phyloP scores from a whole-genome alignment of 495 filamentous ascomycete species.

The Glarea lozoyensis region DNA sequence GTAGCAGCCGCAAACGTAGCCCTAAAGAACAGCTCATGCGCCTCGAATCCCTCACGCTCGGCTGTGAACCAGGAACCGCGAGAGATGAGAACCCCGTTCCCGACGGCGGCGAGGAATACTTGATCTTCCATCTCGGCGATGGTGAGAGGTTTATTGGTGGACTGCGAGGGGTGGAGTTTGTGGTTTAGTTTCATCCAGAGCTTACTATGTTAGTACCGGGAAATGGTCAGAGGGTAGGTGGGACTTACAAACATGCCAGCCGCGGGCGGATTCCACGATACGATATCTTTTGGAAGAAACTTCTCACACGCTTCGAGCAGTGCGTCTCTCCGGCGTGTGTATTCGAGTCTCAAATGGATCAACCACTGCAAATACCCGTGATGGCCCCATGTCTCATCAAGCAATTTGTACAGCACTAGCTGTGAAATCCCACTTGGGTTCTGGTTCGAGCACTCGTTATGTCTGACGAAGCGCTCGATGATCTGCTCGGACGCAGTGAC shows the following conservation, averaged over 20 bases:
- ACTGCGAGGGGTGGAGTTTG: slow-evolving; percentile 67
- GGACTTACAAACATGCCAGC: slow-evolving; percentile 95
- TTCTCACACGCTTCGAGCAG: slow-evolving; percentile 79
- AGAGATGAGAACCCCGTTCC: slow-evolving; percentile 63
- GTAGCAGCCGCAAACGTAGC: slow-evolving; percentile 81
- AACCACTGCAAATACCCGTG: slow-evolving; percentile 87
- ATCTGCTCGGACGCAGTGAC: slow-evolving; percentile 76
- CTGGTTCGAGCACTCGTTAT: slow-evolving; percentile 72
- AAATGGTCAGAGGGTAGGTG: not conserved
- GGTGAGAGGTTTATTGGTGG: slow-evolving; percentile 40
- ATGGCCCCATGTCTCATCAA: slow-evolving; percentile 94
- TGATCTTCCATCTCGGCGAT: slow-evolving; percentile 71
- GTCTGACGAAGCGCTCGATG: slow-evolving; percentile 65
- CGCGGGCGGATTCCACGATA: slow-evolving; percentile 71
- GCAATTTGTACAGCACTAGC: slow-evolving; percentile 73
- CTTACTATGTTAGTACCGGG: too few species aligned
- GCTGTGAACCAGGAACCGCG: slow-evolving; percentile 87
- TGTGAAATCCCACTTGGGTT: slow-evolving; percentile 79
- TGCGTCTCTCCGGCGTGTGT: slow-evolving; percentile 67
- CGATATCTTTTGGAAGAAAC: slow-evolving; percentile 65
- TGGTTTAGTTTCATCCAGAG: slow-evolving; percentile 80
- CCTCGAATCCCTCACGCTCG: slow-evolving; percentile 36
- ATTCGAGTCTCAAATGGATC: slow-evolving; percentile 72
- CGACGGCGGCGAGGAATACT: slow-evolving; percentile 66
- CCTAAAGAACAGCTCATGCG: slow-evolving; percentile 65